Conservation (phyloP, 805 yeast genomes). For the Candida sithepensis region DNA sequence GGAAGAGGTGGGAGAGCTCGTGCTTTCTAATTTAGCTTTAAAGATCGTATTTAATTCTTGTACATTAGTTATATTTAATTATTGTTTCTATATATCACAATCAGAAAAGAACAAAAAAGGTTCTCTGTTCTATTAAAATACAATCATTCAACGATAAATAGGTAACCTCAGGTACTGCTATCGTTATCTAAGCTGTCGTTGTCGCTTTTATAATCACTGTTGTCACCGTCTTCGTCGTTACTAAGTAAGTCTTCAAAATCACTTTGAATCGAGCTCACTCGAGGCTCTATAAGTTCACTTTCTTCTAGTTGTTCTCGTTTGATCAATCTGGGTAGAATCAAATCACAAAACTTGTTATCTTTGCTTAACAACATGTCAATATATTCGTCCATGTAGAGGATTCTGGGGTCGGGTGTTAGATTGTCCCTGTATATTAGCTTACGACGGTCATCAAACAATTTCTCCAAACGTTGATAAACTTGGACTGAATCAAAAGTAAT, state of each 20-base stretch:
- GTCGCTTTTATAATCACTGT: neutral
- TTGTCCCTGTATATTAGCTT: conserved; percentile 51
- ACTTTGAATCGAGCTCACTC: conserved; percentile 35
- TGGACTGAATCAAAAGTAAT: conserved; percentile 40
- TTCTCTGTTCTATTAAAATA: too few relatives aligned
- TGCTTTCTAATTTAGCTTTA: conserved; percentile 25
- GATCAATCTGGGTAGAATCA: conserved; percentile 64
- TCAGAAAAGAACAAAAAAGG: neutral
- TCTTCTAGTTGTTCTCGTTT: conserved; percentile 40
- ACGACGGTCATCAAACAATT: conserved; percentile 60
- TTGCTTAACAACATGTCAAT: conserved; percentile 55
- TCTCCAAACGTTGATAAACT: conserved; percentile 51
- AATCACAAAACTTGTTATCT: conserved; percentile 62
- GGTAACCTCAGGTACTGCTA: neutral
- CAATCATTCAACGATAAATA: too few relatives aligned
- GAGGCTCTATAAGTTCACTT: conserved; percentile 36
- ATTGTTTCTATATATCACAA: neutral
- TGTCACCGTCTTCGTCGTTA: conserved; percentile 16
- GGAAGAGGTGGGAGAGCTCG: conserved; percentile 31
- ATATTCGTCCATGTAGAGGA: conserved; percentile 68
- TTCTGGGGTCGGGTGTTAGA: conserved; percentile 33
- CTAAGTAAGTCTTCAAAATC: conserved; percentile 28
- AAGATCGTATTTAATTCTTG: neutral
- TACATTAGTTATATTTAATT: neutral
- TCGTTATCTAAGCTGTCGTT: neutral